Conservation (phyloP, 2,329 filamentous ascomycete species). For the Cladosporium cucumerinum region DNA sequence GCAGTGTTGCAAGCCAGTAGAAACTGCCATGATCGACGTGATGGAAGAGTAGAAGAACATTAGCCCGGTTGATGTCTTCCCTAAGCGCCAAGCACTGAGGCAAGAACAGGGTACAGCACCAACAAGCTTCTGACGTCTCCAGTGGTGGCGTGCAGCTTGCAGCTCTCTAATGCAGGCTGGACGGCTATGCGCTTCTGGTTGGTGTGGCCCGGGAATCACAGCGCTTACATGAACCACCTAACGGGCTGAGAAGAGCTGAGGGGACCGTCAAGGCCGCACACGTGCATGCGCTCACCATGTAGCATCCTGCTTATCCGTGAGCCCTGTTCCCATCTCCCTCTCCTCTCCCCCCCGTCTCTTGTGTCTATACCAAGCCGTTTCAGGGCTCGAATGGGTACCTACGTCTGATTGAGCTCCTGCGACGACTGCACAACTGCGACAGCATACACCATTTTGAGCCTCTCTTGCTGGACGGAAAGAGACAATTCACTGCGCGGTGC, state of each 20-base stretch:
- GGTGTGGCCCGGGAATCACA: not conserved
- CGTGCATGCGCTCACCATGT: not conserved
- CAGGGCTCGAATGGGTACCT: not conserved
- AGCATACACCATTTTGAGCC: not conserved
- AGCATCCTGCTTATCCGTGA: slow-evolving; percentile 8
- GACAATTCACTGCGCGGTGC: not conserved
- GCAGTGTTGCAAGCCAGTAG: not conserved
- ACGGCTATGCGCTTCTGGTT: not conserved
- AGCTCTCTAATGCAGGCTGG: not conserved
- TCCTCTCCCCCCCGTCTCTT: not conserved
- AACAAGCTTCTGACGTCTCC: not conserved
- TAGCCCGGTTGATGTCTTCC: not conserved
- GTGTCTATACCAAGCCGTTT: slow-evolving; percentile 5
- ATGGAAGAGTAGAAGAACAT: not conserved
- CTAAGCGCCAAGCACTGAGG: not conserved
- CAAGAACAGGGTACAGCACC: not conserved
- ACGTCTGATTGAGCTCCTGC: not conserved
- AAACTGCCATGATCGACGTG: not conserved
- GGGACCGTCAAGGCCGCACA: not conserved
- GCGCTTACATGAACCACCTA: not conserved
- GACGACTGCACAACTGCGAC: not conserved
- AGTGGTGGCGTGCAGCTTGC: not conserved
- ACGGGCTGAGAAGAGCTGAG: slow-evolving; percentile 8
- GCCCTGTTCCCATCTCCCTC: not conserved
- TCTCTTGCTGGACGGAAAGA: not conserved